These are phyloP conservation scores for Eucalyptus sp. DNA, from an alignment of 345 rosid species.

Conservation along the genomic window DNA sequence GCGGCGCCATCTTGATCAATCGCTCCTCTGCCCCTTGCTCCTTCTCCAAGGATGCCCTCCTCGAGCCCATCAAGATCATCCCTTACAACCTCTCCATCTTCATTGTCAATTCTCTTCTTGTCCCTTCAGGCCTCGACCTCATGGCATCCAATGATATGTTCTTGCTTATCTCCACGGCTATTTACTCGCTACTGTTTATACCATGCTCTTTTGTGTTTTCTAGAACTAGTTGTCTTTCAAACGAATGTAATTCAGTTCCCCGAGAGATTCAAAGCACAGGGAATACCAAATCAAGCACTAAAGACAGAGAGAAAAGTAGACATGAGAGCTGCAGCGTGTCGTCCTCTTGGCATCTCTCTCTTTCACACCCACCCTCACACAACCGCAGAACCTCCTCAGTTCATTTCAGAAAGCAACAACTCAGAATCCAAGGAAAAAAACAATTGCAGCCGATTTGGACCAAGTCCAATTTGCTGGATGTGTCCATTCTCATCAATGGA, in stretches of 20 bases:
- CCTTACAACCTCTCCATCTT: not conserved
- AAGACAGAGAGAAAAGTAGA: not conserved
- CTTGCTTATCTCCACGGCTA: not conserved
- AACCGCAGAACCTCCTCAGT: not conserved
- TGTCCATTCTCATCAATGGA: not conserved
- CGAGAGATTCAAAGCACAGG: not conserved
- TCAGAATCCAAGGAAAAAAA: no score
- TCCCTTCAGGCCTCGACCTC: not conserved
- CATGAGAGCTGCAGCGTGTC: not conserved
- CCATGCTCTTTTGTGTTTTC: not conserved
- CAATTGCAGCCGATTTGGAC: not conserved
- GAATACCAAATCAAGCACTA: not conserved
- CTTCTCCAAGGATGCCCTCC: not conserved
- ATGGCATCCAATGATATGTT: not conserved
- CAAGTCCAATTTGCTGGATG: no score
- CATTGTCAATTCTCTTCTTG: not conserved
- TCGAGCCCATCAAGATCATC: not conserved
- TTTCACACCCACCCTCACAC: not conserved
- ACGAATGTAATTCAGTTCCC: not conserved
- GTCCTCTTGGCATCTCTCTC: not conserved
- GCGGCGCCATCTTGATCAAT: no score
- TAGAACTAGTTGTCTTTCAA: accelerated
- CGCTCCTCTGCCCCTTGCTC: no score
- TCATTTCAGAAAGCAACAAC: not conserved
- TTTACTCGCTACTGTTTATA: not conserved